Evolutionary conservation across 73 alveolate species (phyloP).

Genomic region (Paramecium pentaurelia): DNA sequence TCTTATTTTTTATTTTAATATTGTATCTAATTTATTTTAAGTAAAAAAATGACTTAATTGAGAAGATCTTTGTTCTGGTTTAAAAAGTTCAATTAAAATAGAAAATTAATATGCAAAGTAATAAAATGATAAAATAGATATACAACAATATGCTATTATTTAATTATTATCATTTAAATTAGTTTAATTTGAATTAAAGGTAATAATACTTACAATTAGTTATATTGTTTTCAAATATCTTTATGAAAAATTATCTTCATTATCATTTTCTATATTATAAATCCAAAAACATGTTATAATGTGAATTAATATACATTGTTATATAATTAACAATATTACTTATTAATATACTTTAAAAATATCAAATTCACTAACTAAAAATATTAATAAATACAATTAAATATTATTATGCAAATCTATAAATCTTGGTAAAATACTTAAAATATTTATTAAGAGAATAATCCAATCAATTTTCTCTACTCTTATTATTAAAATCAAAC

Average conservation of each 20-base stretch:
- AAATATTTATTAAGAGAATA: neutral
- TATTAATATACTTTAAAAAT: neutral
- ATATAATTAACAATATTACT: neutral
- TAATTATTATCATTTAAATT: neutral
- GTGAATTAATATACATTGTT: neutral
- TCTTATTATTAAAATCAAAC: neutral
- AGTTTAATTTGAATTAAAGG: neutral
- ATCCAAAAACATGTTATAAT: conserved; percentile 12
- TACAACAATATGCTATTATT: neutral
- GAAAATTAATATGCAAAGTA: neutral
- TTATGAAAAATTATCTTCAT: neutral
- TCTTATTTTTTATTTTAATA: neutral
- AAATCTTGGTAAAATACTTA: neutral
- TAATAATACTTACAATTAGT: neutral
- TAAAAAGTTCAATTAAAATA: neutral
- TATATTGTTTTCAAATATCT: neutral
- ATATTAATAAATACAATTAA: neutral
- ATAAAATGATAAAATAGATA: neutral
- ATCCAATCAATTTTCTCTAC: neutral
- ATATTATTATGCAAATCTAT: neutral
- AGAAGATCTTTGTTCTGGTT: neutral
- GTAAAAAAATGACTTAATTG: neutral
- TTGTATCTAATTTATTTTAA: neutral
- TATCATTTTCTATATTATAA: neutral
- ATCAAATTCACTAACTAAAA: neutral